Evolutionary conservation across 352 stramenopile genomes (phyloP), one percentile per base, ranked within the genome.

Genomic region (Phytophthora cryptogea): DNA sequence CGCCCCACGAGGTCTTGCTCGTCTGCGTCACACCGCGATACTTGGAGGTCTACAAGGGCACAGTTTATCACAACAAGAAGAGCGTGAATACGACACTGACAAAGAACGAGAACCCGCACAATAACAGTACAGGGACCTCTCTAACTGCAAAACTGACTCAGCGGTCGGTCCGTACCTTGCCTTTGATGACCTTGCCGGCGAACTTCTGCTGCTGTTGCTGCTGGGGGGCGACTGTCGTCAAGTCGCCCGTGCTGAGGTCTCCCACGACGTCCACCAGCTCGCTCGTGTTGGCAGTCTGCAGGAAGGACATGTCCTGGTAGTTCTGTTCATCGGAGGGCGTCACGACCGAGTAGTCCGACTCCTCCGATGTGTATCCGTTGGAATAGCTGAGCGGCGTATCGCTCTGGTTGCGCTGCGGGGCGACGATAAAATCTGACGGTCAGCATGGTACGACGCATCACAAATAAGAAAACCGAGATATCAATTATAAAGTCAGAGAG

Each of bases 1-100:
- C 84, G n/a, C 85, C 83, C 87, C 85, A 95, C 30, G 80, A 89
- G 13, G 81, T 93, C 67, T 94, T 93, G 57, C 82, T 95, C 26
- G 85, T 94, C 60, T 92, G 83, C 8, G 84, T 94, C 33, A 95
- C 84, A 14, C 84, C 85, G 8, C 83, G 81, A 48, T 90, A 95
- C 68, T 93, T 92, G 72, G 87, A 94, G n/a, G 85, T 94, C 75
- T 92, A 26, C 16, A 64, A 60, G 37, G 17, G 16, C 53, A 63
- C 35, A 7, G 20, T 33, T 51, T 54, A 27, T 56, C 40, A 63
- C 33, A 68, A 26, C 11, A 63, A 37, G 47, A 11, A 32, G 37
- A 37, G 40, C 32, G 16, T 52, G 20, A 61, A 40, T 50, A 43
- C 14, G n/a, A 16, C 17, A 48, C 32, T 31, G 20, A 54, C 41